Percentiles rank a stretch among this genome's conserved stretches.
Conservation (phyloP, 306 rosid species). For the Rosa chinensis region DNA sequence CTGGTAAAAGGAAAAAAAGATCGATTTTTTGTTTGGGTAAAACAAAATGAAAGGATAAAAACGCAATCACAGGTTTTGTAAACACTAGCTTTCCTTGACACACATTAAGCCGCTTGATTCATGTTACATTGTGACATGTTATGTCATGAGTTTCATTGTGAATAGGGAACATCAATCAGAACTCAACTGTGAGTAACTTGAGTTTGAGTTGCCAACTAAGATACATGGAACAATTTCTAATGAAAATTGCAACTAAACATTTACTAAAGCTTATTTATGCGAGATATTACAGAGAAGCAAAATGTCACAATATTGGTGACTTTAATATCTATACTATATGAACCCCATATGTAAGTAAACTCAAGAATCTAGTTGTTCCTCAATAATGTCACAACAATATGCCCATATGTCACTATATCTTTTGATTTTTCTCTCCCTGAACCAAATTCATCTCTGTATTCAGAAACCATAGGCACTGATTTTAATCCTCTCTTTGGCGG, state of each 20-base stretch:
- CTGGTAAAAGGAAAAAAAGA: too few relatives aligned
- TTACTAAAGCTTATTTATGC: not conserved
- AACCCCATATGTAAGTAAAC: not conserved
- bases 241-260: not conserved
- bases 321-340: not conserved
- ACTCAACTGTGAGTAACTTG: not conserved
- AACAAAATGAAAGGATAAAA: not conserved
- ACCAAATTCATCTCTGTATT: not conserved
- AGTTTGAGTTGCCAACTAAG: not conserved
- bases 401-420: not conserved
- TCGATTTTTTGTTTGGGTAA: not conserved
- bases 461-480: not conserved
- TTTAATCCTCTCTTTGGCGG: slow-evolving; percentile 22
- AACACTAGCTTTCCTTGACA: too few relatives aligned
- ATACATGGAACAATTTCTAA: not conserved
- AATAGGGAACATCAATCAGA: not conserved
- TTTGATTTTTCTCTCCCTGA: not conserved
- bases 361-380: slow-evolving; percentile 4
- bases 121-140: not conserved
- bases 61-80: not conserved
- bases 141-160: not conserved
- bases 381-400: not conserved
- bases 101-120: too few relatives aligned
- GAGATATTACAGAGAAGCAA: not conserved
- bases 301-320: not conserved